phyloP scores from a whole-genome alignment of 257 asterid genomes.

The Ilex aquifolium region DNA sequence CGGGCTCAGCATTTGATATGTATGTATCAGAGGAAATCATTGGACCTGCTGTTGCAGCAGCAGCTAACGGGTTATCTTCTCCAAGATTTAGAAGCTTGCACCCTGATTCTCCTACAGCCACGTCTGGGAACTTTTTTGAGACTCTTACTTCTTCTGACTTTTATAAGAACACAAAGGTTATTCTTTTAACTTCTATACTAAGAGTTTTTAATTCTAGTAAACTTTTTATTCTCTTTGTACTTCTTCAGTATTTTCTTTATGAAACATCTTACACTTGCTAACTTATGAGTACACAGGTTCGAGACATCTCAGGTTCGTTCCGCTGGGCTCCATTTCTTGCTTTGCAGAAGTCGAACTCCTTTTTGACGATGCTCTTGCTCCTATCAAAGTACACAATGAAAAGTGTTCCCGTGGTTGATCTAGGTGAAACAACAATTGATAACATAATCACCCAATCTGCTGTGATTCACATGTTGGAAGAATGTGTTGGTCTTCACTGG shows the following conservation, averaged over 20 bases:
- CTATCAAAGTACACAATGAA: conserved; percentile 94
- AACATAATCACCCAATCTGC: conserved; percentile 89
- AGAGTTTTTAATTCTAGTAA: too few species aligned
- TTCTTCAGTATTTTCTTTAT: neutral
- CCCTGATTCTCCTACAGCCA: conserved; percentile 89
- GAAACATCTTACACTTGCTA: neutral
- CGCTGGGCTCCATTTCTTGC: conserved; percentile 99
- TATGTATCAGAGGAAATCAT: conserved; percentile 29
- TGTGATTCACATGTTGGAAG: conserved; percentile 94
- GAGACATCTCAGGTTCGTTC: conserved; percentile 87
- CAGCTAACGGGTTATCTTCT: conserved; percentile 72
- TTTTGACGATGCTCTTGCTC: conserved; percentile 89
- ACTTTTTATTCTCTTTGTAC: neutral
- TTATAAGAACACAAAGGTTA: conserved; percentile 87
- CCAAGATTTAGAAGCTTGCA: conserved; percentile 80
- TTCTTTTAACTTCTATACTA: neutral
- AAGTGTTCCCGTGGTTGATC: conserved; percentile 88
- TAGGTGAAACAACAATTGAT: conserved; percentile 75
- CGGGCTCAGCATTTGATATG: conserved; percentile 29
- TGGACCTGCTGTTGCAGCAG: conserved; percentile 80
- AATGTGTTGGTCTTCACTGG: conserved; percentile 97
- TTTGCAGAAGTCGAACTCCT: conserved; percentile 83
- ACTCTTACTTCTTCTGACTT: conserved; percentile 74
- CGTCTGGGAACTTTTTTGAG: conserved; percentile 79
- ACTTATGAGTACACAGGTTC: conserved; percentile 48